Evolutionary conservation across 2,329 filamentous ascomycete species (phyloP), one percentile per base, ranked within the genome.

Genomic region (Fusarium buxicola): DNA sequence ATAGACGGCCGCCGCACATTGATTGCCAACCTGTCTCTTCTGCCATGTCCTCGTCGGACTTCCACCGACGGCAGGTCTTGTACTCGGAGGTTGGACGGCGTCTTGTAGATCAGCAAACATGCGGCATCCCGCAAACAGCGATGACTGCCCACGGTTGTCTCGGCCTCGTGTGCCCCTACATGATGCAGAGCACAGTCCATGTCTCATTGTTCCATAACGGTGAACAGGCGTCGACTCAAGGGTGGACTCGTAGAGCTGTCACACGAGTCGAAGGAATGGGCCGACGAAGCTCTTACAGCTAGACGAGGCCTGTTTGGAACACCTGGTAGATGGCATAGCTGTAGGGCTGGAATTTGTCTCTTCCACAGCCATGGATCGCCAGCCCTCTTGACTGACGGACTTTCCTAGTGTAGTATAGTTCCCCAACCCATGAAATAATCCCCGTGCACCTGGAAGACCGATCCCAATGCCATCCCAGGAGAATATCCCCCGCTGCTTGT

Each of bases 21-120:
- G 15, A 21, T 39, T 12, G 30, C 41, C 12, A 28, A 28, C 27
- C 43, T 38, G 15, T 52, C 44, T 51, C 18, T 21, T 31, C 43
- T 49, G 48, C 15, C 12, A 39, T 53, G 30, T 39, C 21, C 21
- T 31, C 32, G 11, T n/a, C 24, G 13, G 28, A 31, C 11, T 43
- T 21, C 21, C 6, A 21, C 21, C 30, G 32, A 38, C 30, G 28
- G 18, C 31, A 48, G 41, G 28, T 25, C 24, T 58, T 28, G 32
- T 40, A 21, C 35, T 44, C 40, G 7, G 28, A 38, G 44, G 46
- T 45, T 39, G 28, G 50, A 63, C 48, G 50, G 34, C 25, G 41
- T 32, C 46, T 49, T 63, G 63, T 45, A 55, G 38, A 58, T 58
- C 46, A 60, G 43, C 64, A 67, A 55, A 57, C 65, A 63, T 60